Conservation (phyloP, 2,329 filamentous ascomycete genomes). For the Fusarium sp. region DNA sequence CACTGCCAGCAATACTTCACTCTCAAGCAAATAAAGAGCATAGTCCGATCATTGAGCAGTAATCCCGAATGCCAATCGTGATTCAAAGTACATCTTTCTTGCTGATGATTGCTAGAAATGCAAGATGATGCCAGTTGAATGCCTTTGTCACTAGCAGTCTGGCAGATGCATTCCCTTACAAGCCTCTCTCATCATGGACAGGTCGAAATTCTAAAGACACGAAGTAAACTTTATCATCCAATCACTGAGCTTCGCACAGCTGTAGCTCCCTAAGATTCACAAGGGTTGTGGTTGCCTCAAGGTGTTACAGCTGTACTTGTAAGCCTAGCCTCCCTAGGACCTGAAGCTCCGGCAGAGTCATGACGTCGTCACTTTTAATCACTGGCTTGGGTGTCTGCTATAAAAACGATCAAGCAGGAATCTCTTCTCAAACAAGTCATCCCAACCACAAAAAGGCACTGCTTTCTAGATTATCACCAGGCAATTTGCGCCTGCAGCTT, state of each 20-base stretch:
- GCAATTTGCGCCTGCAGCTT: background rate
- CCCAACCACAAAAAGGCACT: background rate
- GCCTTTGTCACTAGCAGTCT: background rate
- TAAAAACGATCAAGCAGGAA: background rate
- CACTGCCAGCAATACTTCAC: background rate
- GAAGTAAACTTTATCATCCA: slow-evolving; percentile 2
- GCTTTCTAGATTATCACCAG: background rate
- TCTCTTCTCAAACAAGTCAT: background rate
- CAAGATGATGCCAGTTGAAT: slow-evolving; percentile 1
- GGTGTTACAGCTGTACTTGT: background rate
- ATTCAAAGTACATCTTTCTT: background rate
- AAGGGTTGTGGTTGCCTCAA: slow-evolving; percentile 5
- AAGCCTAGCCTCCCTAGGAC: slow-evolving; percentile 9
- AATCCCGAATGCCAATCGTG: background rate
- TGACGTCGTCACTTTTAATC: slow-evolving; percentile 31
- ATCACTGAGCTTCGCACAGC: background rate
- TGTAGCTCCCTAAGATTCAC: background rate
- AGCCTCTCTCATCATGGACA: slow-evolving; percentile 26
- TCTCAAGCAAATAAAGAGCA: no score
- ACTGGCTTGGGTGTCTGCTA: background rate
- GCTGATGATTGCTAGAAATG: background rate
- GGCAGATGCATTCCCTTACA: background rate
- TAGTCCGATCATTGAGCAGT: background rate
- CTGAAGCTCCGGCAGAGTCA: slow-evolving; percentile 33
- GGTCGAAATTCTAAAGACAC: background rate